Evolutionary conservation across 2,329 filamentous ascomycete species (phyloP).

Genomic region (Talaromyces marneffei): DNA sequence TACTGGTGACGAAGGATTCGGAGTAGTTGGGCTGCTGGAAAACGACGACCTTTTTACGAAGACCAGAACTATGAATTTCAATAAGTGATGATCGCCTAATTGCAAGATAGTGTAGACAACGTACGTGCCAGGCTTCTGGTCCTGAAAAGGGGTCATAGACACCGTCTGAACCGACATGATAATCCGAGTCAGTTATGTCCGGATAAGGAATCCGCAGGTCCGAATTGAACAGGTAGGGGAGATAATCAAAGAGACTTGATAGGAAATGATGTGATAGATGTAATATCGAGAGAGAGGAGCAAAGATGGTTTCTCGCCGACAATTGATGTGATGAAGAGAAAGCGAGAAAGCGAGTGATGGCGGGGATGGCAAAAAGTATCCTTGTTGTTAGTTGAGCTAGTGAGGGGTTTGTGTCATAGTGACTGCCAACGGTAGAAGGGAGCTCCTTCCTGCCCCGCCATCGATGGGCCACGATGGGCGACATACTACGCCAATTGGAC

Average conservation of each 20-base stretch:
- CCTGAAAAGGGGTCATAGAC: slow-evolving; percentile 75
- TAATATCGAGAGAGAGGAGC: not conserved
- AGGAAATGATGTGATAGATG: not conserved
- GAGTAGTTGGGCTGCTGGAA: slow-evolving; percentile 95
- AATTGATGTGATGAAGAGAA: not conserved
- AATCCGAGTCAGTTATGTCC: not conserved
- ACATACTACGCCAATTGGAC: not conserved
- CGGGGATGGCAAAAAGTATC: slow-evolving; percentile 1
- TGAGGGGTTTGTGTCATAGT: slow-evolving; percentile 7
- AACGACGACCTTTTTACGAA: slow-evolving; percentile 97
- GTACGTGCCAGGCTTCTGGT: slow-evolving; percentile 99
- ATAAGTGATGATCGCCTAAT: not conserved
- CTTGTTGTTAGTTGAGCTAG: not conserved
- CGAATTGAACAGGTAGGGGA: not conserved
- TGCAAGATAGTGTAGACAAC: slow-evolving; percentile 41
- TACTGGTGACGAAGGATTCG: slow-evolving; percentile 90
- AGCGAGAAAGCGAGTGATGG: not conserved
- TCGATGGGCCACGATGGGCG: not conserved
- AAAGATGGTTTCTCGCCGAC: not conserved
- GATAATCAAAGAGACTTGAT: not conserved
- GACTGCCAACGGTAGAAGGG: not conserved
- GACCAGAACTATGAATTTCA: slow-evolving; percentile 65
- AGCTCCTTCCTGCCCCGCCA: not conserved
- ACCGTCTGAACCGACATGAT: slow-evolving; percentile 73
- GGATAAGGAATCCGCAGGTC: not conserved